Evolutionary conservation across 306 rosid genomes (phyloP), one percentile per base, ranked within the genome.

Genomic region (Malus fusca): DNA sequence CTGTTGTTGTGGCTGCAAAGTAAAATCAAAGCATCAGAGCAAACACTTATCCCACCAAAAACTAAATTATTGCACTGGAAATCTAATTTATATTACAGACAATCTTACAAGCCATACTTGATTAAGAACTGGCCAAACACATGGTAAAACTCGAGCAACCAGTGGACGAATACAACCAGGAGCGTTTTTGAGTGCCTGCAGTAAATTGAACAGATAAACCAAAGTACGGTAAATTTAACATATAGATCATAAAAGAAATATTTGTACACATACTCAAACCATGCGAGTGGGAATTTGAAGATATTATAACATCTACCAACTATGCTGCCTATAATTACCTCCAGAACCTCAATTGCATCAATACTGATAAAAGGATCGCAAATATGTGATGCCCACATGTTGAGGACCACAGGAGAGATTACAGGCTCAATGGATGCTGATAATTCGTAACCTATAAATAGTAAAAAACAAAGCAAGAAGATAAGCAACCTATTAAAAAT

Each of bases 321-420:
- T 23, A 71, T 48, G 19, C 52, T 75, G 59, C 73, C 76, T n/a
- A 84, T 44, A 58, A 66, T 79, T 90, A 92, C 98, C 98, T 92
- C 98, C 48, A 94, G 88, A 88, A 92, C 93, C 77, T 94, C 98
- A 79, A 94, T 87, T 73, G 93, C 90, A 85, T 92, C 97, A 84
- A 90, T 88, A 79, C 97, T 86, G 84, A 90, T 90, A 78, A 92
- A 94, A 85, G 98, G 98, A 82, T 94, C 98, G n/a, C 86, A 88
- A 78, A 94, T 80, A 71, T 94, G 91, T 52, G 87, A 77, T 56
- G 92, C 96, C 98, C 98, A 94, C 68, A 85, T 74, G 81, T 92
- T 85, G 78, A 94, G 96, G 74, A 94, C 87, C 66, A 85, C 88
- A 59, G 97, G 98, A 79, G 98, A 86, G 82, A 94, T 82, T 71